Conservation (phyloP, 2,329 filamentous ascomycete species). For the Leptographium flavum region DNA sequence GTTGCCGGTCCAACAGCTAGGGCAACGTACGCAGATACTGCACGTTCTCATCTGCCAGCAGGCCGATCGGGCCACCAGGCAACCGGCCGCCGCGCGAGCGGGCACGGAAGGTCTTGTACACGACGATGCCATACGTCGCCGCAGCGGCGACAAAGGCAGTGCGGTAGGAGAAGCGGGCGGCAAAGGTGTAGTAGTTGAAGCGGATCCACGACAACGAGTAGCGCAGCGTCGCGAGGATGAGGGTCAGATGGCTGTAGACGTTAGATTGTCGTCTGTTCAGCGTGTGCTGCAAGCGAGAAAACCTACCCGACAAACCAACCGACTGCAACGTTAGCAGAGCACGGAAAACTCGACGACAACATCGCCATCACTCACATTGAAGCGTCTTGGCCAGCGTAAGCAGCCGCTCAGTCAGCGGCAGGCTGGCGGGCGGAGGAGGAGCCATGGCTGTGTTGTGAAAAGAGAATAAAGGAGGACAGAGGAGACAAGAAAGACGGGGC, state of each 20-base stretch:
- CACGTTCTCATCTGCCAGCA: slow-evolving; percentile 85
- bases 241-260: slow-evolving; percentile 57
- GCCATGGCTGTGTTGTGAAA: slow-evolving; percentile 50
- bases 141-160: slow-evolving; percentile 80
- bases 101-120: slow-evolving; percentile 92
- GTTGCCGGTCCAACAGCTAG: background rate
- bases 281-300: background rate
- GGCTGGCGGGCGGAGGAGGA: slow-evolving; percentile 54
- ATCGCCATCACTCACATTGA: slow-evolving; percentile 54
- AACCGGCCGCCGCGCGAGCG: slow-evolving; percentile 47
- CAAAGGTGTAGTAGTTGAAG: slow-evolving; percentile 70
- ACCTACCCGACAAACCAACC: slow-evolving; percentile 74
- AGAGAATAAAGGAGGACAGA: background rate
- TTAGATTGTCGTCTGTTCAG: background rate
- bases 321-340: slow-evolving; percentile 28
- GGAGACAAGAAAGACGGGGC: background rate
- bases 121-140: slow-evolving; percentile 90
- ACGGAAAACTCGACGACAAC: background rate
- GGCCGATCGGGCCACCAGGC: slow-evolving; percentile 39
- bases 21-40: slow-evolving; percentile 73
- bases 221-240: slow-evolving; percentile 69
- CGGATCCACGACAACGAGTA: slow-evolving; percentile 77
- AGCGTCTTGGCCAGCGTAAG: slow-evolving; percentile 72
- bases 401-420: slow-evolving; percentile 62
- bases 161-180: slow-evolving; percentile 77